Base-by-base conservation (phyloP, 108 stramenopile genomes). In the Cyclotella cryptica region DNA sequence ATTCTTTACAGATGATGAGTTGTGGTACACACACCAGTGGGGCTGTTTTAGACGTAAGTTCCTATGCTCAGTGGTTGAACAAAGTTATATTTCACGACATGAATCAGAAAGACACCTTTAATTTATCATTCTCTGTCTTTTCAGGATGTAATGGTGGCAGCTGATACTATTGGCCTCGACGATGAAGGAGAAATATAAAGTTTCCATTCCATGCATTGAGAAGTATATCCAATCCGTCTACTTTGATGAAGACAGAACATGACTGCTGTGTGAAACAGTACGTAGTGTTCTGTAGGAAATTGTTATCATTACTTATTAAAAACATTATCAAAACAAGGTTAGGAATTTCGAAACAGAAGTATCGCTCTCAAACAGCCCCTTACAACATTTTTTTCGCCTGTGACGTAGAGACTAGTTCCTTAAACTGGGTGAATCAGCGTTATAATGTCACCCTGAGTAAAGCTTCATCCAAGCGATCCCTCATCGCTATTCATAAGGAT, bases 1-100 rank as follows among this genome's bases (percentile, higher is more conserved):
- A 75, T 29, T 51, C 62, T n/a, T 66, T 75, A 40, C 74, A 75
- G 62, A 47, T 75, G 45, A 75, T 75, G 74, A 66, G 18, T 29
- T 30, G 54, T 21, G 65, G 54, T 46, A 22, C 47, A 0, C 24
- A 19, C 19, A 53, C 18, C 5, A 28, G 27, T 27, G 70, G 55
- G 3, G 57, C 70, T 15, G 62, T 66, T 24, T 66, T 75, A 29
- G 65, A 66, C 40, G 74, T 66, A 24, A 74, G 72, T 66, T 46
- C 14, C 39, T 46, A 12, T 46, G 39, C 30, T 27, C 27, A 35
- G 61, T 40, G 18, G 14, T 41, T 17, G 3, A 15, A 3, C 61
- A 63, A 41, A 18, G 39, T 64, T 59, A 14, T 29, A 26, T 26
- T 6, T 5, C 7, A 6, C 21, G 24, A 26, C 10, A 24, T 15